phyloP scores from a whole-genome alignment of 108 stramenopile species.

The Bacterosira constricta region DNA sequence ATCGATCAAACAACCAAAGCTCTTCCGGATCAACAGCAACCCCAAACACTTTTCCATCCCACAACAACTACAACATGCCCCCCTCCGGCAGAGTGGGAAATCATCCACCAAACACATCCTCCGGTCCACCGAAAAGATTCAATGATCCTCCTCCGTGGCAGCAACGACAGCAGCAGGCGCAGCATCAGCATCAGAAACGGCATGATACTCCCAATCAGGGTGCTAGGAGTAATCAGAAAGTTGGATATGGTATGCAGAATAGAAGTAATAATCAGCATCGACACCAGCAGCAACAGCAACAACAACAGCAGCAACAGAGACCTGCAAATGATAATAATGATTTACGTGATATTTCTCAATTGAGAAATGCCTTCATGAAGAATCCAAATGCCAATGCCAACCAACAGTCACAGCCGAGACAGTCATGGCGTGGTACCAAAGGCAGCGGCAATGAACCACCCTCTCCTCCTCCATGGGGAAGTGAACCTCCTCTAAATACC shows the following conservation, averaged over 20 bases:
- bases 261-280: neutral
- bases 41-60: neutral
- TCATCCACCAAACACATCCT: neutral
- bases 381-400: neutral
- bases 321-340: neutral
- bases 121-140: neutral
- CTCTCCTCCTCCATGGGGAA: neutral
- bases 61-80: neutral
- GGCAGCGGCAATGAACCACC: neutral
- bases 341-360: slow-evolving; percentile 31
- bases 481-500: neutral
- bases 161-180: neutral
- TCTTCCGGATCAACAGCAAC: neutral
- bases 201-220: too few species aligned
- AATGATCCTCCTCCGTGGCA: neutral
- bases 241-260: neutral
- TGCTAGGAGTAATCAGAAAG: too few species aligned
- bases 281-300: neutral
- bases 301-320: neutral
- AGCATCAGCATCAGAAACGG: neutral
- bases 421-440: neutral
- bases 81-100: neutral
- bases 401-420: neutral
- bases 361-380: slow-evolving; percentile 38
- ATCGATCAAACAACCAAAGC: neutral